These are phyloP conservation scores for Blastocystis sp. DNA, from an alignment of 352 stramenopile genomes.

Conservation along the genomic window DNA sequence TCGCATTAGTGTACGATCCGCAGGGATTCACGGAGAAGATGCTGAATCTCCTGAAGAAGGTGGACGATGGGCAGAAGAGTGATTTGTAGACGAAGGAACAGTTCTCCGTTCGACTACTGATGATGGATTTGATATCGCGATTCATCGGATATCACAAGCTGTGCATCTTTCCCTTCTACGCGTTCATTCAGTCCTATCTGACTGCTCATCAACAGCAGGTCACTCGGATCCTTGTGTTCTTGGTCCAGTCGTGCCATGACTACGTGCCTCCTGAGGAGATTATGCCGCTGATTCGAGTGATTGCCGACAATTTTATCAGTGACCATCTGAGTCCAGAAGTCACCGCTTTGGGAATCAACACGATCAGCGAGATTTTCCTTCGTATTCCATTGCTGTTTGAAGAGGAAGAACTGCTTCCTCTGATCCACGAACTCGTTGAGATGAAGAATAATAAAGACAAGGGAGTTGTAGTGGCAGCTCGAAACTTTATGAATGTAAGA, in stretches of 20 bases:
- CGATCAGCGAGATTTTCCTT: constrained; percentile 85
- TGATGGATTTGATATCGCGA: constrained; percentile 96
- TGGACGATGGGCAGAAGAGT: not conserved
- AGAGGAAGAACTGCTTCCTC: constrained; percentile 82
- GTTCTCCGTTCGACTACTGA: constrained; percentile 88
- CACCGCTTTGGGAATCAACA: constrained; percentile 95
- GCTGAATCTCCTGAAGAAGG: not conserved
- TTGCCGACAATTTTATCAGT: constrained; percentile 95
- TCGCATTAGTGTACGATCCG: constrained; percentile 93
- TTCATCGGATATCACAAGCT: constrained; percentile 94
- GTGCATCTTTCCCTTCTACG: constrained; percentile 88
- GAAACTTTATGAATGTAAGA: constrained; percentile 90
- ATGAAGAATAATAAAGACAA: constrained; percentile 89
- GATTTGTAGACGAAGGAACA: constrained; percentile 70
- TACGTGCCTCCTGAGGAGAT: constrained; percentile 92
- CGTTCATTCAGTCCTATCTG: constrained; percentile 86
- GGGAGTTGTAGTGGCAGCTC: constrained; percentile 88
- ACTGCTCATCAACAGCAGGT: constrained; percentile 74
- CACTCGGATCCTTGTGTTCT: constrained; percentile 89
- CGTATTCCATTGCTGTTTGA: constrained; percentile 84
- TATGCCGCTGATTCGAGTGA: constrained; percentile 87
- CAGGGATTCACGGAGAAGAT: constrained; percentile 71
- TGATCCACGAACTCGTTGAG: constrained; percentile 78
- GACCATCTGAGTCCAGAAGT: constrained; percentile 69
- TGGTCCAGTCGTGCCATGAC: constrained; percentile 92